Percentiles rank a stretch among this genome's conserved stretches.
phyloP scores from a whole-genome alignment of 2,329 filamentous ascomycete genomes.

The Aspergillus sp. region DNA sequence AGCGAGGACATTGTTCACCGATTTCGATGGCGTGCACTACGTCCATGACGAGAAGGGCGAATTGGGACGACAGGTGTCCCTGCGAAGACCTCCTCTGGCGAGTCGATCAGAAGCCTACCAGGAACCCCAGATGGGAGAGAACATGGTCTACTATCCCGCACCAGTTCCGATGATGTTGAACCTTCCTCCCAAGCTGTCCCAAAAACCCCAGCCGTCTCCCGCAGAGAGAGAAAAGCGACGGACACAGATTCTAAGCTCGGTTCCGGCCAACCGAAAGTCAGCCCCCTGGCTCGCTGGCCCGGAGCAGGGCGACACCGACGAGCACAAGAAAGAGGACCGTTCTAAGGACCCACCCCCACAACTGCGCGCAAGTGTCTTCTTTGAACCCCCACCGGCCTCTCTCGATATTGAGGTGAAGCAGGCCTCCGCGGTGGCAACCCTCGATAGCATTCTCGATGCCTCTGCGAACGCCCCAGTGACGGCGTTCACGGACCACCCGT shows the following conservation, averaged over 20 bases:
- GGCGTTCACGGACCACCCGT: slow-evolving; percentile 87
- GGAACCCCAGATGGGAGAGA: slow-evolving; percentile 58
- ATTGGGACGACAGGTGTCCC: slow-evolving; percentile 32
- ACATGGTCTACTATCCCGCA: slow-evolving; percentile 94
- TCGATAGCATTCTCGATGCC: slow-evolving; percentile 89
- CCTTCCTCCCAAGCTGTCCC: slow-evolving; percentile 81
- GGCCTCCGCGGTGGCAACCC: slow-evolving; percentile 80
- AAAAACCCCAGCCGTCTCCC: slow-evolving; percentile 52
- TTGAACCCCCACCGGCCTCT: slow-evolving; percentile 64
- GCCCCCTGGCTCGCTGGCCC: slow-evolving; percentile 43
- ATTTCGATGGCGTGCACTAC: slow-evolving; percentile 52
- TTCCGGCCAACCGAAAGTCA: slow-evolving; percentile 55
- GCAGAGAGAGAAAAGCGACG: slow-evolving; percentile 66
- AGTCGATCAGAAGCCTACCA: slow-evolving; percentile 36
- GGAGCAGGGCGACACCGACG: slow-evolving; percentile 15
- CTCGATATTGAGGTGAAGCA: slow-evolving; percentile 61
- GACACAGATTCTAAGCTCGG: slow-evolving; percentile 67
- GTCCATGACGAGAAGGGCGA: slow-evolving; percentile 26
- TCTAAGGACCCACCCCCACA: slow-evolving; percentile 68
- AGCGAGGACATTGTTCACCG: slow-evolving; percentile 42
- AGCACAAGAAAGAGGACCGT: slow-evolving; percentile 28
- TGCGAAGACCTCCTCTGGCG: slow-evolving; percentile 40
- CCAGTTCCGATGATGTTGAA: slow-evolving; percentile 93
- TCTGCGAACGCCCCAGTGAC: slow-evolving; percentile 82
- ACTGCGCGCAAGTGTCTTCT: slow-evolving; percentile 85